A percentile compares a stretch with the other conserved stretches of the same genome.
These are phyloP conservation scores for Candida quercuum DNA, from an alignment of 805 yeast species.

Conservation along the genomic window DNA sequence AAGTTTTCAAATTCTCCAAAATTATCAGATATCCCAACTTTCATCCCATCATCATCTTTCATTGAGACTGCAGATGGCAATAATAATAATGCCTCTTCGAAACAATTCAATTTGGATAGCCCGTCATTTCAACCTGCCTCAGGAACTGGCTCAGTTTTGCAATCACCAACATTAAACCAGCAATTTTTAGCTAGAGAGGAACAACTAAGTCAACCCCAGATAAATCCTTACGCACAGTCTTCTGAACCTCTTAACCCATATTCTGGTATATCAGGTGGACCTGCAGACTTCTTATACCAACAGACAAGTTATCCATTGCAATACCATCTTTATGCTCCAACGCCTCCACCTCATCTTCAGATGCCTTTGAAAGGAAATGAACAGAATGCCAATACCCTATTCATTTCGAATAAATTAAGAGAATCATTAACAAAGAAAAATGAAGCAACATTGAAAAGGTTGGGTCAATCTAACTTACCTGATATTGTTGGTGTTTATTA, in stretches of 20 bases:
- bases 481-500: constrained; percentile 79
- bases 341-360: constrained; percentile 70
- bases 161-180: constrained; percentile 8
- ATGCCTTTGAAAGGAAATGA: constrained; percentile 64
- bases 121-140: constrained; percentile 28
- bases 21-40: constrained; percentile 27
- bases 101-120: constrained; percentile 18
- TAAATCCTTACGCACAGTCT: constrained; percentile 17
- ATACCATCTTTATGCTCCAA: constrained; percentile 86
- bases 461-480: constrained; percentile 59
- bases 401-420: constrained; percentile 67
- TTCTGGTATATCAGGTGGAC: constrained; percentile 2
- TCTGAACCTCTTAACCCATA: constrained; percentile 9
- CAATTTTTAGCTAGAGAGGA: constrained; percentile 1
- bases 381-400: constrained; percentile 61
- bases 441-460: constrained; percentile 71
- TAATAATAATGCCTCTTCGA: constrained; percentile 19
- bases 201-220: constrained; percentile 1
- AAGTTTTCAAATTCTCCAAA: constrained; percentile 34
- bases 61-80: neutral
- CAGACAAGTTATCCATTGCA: constrained; percentile 49
- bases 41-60: constrained; percentile 19
- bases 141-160: constrained; percentile 6
- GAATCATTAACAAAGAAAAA: constrained; percentile 67
- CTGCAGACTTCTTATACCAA: constrained; percentile 15